A percentile compares a stretch with the other conserved stretches of the same genome.
phyloP scores from a whole-genome alignment of 2,329 filamentous ascomycete genomes.

The Beauveria medogensis region DNA sequence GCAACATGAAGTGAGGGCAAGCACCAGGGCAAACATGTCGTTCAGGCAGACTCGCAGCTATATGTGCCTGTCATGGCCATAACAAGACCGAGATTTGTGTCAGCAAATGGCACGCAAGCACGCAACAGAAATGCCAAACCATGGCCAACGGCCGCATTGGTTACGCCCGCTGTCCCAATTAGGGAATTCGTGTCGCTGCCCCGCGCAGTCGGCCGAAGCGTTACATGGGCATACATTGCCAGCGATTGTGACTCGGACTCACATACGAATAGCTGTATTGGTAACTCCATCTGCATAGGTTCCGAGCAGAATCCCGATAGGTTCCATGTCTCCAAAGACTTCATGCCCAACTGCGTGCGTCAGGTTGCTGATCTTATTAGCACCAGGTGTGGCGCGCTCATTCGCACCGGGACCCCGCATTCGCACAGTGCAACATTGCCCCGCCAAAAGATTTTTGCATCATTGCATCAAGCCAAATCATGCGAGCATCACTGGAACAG shows the following conservation, averaged over 20 bases:
- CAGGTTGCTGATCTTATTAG: background rate
- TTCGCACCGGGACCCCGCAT: conserved; percentile 8
- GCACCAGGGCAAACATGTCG: too few relatives aligned
- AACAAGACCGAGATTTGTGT: too few relatives aligned
- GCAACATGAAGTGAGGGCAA: background rate
- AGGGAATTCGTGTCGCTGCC: conserved; percentile 6
- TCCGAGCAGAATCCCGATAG: too few relatives aligned
- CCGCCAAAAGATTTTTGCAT: conserved; percentile 11
- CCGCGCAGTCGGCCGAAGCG: background rate
- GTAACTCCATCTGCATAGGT: background rate
- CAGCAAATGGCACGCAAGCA: too few relatives aligned
- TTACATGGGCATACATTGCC: background rate
- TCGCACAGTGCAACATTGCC: conserved; percentile 6
- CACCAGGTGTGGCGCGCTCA: background rate
- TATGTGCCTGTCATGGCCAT: too few relatives aligned
- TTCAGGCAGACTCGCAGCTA: too few relatives aligned
- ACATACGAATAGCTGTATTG: background rate
- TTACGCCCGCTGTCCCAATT: background rate
- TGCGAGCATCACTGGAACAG: background rate
- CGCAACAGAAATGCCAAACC: background rate
- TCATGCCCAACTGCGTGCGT: background rate
- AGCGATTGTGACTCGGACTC: background rate
- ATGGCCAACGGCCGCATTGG: background rate
- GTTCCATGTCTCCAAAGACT: background rate
- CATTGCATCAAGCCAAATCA: background rate